phyloP scores from a whole-genome alignment of 352 stramenopile species.

The Globisporangium carolinianum region DNA sequence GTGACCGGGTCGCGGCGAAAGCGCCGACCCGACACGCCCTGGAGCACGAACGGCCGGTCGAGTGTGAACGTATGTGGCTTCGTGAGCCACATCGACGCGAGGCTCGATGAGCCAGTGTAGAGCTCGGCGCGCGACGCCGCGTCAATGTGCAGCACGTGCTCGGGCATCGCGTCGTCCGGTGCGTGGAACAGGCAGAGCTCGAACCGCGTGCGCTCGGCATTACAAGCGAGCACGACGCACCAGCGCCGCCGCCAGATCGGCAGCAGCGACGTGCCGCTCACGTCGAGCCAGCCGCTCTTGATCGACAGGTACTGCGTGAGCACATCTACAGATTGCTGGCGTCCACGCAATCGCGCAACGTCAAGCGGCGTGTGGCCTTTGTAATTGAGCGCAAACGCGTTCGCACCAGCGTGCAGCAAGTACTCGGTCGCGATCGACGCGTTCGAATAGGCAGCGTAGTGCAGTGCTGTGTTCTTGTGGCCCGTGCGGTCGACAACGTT shows the following conservation, averaged over 20 bases:
- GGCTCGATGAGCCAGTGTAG: slow-evolving; percentile 12
- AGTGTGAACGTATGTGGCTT: slow-evolving; percentile 35
- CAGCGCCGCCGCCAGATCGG: slow-evolving; percentile 59
- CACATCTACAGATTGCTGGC: slow-evolving; percentile 27
- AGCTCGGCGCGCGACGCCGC: slow-evolving; percentile 18
- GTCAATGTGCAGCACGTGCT: slow-evolving; percentile 41
- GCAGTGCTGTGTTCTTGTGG: slow-evolving; percentile 53
- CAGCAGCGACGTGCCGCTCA: slow-evolving; percentile 30
- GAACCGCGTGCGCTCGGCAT: slow-evolving; percentile 26
- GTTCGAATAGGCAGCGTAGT: slow-evolving; percentile 58
- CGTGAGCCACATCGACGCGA: slow-evolving; percentile 28
- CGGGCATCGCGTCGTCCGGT: slow-evolving; percentile 26
- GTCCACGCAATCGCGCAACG: slow-evolving; percentile 39
- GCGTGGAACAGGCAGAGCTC: slow-evolving; percentile 52
- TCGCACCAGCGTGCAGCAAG: slow-evolving; percentile 38
- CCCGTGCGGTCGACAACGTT: slow-evolving; percentile 26
- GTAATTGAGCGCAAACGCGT: slow-evolving; percentile 41
- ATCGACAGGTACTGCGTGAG: slow-evolving; percentile 44
- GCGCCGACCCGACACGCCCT: slow-evolving; percentile 24
- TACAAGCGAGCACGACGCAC: slow-evolving; percentile 49
- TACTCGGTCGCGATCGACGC: slow-evolving; percentile 40
- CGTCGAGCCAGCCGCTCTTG: slow-evolving; percentile 50
- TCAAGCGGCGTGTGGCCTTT: slow-evolving; percentile 56
- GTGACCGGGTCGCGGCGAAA: slow-evolving; percentile 28
- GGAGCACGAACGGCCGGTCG: slow-evolving; percentile 23